Evolutionary conservation across 495 filamentous ascomycete species (phyloP).

Genomic region (Evernia prunastri): DNA sequence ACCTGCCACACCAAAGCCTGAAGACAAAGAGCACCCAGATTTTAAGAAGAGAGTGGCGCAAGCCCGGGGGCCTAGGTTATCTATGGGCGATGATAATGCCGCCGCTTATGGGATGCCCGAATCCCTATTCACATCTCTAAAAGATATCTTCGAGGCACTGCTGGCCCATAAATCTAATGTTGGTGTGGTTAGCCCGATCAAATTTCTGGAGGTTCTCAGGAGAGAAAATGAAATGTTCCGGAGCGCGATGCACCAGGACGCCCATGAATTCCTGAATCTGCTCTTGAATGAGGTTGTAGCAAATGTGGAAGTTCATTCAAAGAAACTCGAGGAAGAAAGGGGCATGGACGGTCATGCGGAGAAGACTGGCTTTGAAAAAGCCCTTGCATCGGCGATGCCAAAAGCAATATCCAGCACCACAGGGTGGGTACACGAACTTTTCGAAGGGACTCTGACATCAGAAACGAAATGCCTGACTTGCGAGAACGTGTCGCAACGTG

Average conservation of each 20-base stretch:
- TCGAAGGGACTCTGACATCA: constrained; percentile 89
- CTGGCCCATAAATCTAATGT: constrained; percentile 75
- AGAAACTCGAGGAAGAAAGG: constrained; percentile 45
- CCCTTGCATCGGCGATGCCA: constrained; percentile 36
- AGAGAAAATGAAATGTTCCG: constrained; percentile 97
- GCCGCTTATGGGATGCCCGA: constrained; percentile 86
- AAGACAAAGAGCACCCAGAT: constrained; percentile 77
- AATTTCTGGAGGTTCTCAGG: constrained; percentile 89
- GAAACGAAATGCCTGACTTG: constrained; percentile 96
- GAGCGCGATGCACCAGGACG: constrained; percentile 94
- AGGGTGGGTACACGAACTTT: constrained; percentile 95
- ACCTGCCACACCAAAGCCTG: constrained; percentile 57
- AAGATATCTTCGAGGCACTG: constrained; percentile 92
- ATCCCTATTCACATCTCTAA: constrained; percentile 85
- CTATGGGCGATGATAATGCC: constrained; percentile 72
- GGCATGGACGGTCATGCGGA: constrained; percentile 40
- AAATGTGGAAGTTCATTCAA: constrained; percentile 80
- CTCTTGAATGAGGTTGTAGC: constrained; percentile 94
- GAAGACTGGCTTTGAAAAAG: constrained; percentile 28
- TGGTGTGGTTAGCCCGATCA: constrained; percentile 85
- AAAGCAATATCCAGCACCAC: constrained; percentile 48
- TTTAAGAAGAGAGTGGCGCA: constrained; percentile 95
- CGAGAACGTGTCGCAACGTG: constrained; percentile 88
- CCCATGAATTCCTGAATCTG: constrained; percentile 92
- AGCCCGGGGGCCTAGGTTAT: constrained; percentile 75